Conservation (phyloP, 257 asterid species). For the Nicotiana tabacum region DNA sequence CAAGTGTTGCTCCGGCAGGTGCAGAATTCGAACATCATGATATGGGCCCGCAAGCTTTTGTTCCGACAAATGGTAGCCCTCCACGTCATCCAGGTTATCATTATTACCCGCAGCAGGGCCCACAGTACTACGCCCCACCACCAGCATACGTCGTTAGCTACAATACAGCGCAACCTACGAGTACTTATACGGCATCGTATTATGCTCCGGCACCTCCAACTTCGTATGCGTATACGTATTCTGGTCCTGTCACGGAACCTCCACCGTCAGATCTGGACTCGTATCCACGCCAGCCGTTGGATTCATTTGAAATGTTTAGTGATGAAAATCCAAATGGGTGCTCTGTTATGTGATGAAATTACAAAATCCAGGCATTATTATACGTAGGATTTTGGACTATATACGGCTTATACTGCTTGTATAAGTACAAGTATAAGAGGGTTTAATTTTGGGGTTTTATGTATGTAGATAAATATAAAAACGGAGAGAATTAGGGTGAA, state of each 20-base stretch:
- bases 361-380: not conserved
- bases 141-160: constrained; percentile 53
- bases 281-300: constrained; percentile 53
- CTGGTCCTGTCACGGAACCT: constrained; percentile 22
- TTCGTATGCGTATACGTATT: constrained; percentile 36
- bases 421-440: constrained; percentile 11
- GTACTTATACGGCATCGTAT: constrained; percentile 46
- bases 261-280: constrained; percentile 34
- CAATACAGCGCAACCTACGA: constrained; percentile 53
- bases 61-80: constrained; percentile 20
- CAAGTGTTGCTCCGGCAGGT: constrained; percentile 23
- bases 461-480: not conserved
- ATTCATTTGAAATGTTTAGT: constrained; percentile 71
- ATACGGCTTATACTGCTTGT: constrained; percentile 36
- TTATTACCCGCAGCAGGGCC: constrained; percentile 20
- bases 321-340: constrained; percentile 83
- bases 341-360: constrained; percentile 33
- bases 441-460: constrained; percentile 1
- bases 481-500: not conserved
- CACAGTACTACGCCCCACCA: constrained; percentile 19
- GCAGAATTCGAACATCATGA: constrained; percentile 23
- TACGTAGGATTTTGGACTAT: not conserved
- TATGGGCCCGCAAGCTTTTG: constrained; percentile 19
- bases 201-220: constrained; percentile 43
- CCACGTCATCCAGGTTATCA: constrained; percentile 34